Percentiles rank a stretch among this genome's conserved stretches.
These are phyloP conservation scores for Tubosaeta sp. DNA, from an alignment of 768 basidiomycete genomes.

Conservation along the genomic window DNA sequence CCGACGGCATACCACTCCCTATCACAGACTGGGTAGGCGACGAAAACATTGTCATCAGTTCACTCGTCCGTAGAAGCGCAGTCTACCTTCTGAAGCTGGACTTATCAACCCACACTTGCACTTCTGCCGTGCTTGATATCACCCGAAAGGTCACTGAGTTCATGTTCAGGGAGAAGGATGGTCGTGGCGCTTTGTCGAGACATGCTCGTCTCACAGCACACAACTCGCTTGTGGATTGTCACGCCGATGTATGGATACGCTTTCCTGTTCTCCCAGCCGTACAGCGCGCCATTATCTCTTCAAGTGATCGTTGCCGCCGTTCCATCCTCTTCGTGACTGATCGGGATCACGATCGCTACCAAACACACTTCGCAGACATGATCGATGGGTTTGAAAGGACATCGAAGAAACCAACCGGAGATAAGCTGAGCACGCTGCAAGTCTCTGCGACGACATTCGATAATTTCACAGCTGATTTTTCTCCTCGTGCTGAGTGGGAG, in stretches of 20 bases:
- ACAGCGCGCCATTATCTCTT: constrained; percentile 39
- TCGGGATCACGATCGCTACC: constrained; percentile 32
- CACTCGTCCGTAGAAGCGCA: constrained; percentile 38
- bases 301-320: constrained; percentile 27
- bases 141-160: constrained; percentile 55
- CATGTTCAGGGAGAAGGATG: constrained; percentile 46
- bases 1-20: constrained; percentile 37
- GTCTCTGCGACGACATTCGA: constrained; percentile 30
- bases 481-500: constrained; percentile 15
- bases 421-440: constrained; percentile 35
- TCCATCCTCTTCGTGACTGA: constrained; percentile 44
- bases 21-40: constrained; percentile 27
- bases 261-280: constrained; percentile 56
- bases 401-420: constrained; percentile 50
- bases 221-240: constrained; percentile 52
- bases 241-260: constrained; percentile 54
- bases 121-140: constrained; percentile 49
- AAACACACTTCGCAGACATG: constrained; percentile 41
- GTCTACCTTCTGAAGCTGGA: constrained; percentile 46
- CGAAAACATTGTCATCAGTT: constrained; percentile 35
- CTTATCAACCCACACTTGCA: constrained; percentile 26
- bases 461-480: constrained; percentile 15
- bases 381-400: constrained; percentile 44
- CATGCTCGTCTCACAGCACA: constrained; percentile 29
- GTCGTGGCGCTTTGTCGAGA: constrained; percentile 17